These are phyloP conservation scores for Diaporthe caulivora DNA, from an alignment of 2,329 filamentous ascomycete species.

Conservation along the genomic window DNA sequence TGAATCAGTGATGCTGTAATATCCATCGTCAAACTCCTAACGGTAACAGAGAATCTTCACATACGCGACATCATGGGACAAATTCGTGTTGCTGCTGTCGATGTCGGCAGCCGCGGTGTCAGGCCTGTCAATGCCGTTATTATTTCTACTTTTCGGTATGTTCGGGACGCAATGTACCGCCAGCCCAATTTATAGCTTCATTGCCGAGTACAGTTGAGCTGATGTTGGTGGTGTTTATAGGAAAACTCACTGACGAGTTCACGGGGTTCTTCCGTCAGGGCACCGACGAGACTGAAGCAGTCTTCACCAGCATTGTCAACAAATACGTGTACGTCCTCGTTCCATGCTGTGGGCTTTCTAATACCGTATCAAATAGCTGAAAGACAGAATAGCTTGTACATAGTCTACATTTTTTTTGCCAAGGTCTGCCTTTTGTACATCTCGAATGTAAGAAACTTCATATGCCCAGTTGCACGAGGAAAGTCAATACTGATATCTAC, in stretches of 20 bases:
- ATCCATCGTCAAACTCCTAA: neutral
- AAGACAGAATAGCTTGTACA: too few species aligned
- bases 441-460: constrained; percentile 44
- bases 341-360: fast-evolving
- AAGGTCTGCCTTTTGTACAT: constrained; percentile 72
- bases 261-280: constrained; percentile 46
- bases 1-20: too few species aligned
- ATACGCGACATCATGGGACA: constrained; percentile 66
- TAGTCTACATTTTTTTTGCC: constrained; percentile 77
- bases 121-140: constrained; percentile 68
- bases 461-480: constrained; percentile 67
- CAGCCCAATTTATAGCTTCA: fast-evolving
- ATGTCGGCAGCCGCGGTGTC: constrained; percentile 65
- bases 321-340: constrained; percentile 46
- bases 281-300: constrained; percentile 43
- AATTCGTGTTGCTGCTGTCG: constrained; percentile 59
- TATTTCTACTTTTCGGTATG: constrained; percentile 71
- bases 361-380: too few species aligned
- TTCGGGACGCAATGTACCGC: constrained; percentile 34
- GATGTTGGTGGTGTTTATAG: constrained; percentile 33
- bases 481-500: constrained; percentile 64
- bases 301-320: constrained; percentile 46
- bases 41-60: constrained; percentile 57
- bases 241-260: constrained; percentile 49
- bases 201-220: neutral